Base-by-base conservation (phyloP, 1,139 yeast species). In the Debaryomycetaceae sp. region DNA sequence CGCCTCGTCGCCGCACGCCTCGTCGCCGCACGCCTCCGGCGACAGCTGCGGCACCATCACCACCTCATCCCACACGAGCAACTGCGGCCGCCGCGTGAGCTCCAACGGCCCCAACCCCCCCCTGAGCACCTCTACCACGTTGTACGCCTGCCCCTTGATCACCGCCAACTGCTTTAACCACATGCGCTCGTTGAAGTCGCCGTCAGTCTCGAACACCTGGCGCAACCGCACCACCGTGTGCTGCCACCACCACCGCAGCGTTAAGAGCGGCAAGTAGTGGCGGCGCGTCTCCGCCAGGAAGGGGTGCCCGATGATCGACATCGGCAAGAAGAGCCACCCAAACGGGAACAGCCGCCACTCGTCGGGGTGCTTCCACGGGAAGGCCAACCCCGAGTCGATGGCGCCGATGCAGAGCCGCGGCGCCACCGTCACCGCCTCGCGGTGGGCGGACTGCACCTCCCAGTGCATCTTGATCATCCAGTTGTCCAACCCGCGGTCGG, bases 321-420 rank as follows among this genome's bases (percentile, higher is more conserved):
- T 51, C 0, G 91, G 91, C 24, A 82, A 52, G 42, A 78, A 80
- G 18, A 82, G 55, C 91, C 91, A 82, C 0, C 91, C 91, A 54
- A 73, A 82, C 0, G 91, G 91, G 43, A 79, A 82, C 1, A 85
- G 78, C 34, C 91, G 57, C 88, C 89, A 81, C 46, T 80, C 88
- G 49, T 82, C 84, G 0, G 91, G 91, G 42, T 80, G 85, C 44
- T 82, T 82, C 89, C 89, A 82, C 4, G 91, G 91, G 44, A 79
- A 81, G 0, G 89, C 71, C 18, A 82, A 59, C 0, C 89, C 89
- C 3, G 85, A 79, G 46, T 82, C 91, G 31, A 82, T 82, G 0
- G 91, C 91, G 2, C 86, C 88, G 14, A 82, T 63, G 31, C 59
- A 65, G n/a, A 82, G 41, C 1, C 37, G 39, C 0, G 83, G 81